Evolutionary conservation across 208 protist species (phyloP), one percentile per base, ranked within the genome.

Genomic region (Novymonas esmeraldas): DNA sequence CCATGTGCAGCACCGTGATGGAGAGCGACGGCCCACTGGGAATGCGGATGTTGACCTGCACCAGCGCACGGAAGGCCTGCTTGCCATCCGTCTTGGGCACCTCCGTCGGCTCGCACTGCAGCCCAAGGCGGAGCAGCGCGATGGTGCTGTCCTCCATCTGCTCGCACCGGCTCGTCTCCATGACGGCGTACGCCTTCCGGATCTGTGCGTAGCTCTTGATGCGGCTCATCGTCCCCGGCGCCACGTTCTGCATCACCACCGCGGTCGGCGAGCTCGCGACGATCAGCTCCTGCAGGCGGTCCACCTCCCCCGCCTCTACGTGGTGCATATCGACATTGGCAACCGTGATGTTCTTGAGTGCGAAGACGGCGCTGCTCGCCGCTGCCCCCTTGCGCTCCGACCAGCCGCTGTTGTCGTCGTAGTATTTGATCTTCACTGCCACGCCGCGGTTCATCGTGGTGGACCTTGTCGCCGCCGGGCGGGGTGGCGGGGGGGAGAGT

Each of bases 211-310:
- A 78, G 33, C 81, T 76, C 76, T 92, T 91, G 44, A 95, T 64
- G 34, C 80, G 78, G 16, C 73, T 73, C 38, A 92, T 64, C 3
- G 70, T 64, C 6, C 81, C 51, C 6, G 64, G 44, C 1, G 77
- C 78, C 18, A 85, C 76, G 50, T 89, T 87, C 50, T 94, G 85
- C 49, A 93, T 67, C 51, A 93, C 68, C n/a, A 82, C 83, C 46
- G 91, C 78, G 3, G 87, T 79, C 14, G 90, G 87, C 0, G 63
- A 42, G 29, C 79, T 83, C 20, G 59, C 22, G 18, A 54, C 26
- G 28, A 95, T 64, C 14, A 91, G 48, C 20, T 84, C 85, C 49
- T 74, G 77, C 59, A 95, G 73, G 38, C 67, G 62, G 11, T 95
- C 87, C 22, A 88, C 69, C 20, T 93, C 85, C 10, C 70, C 48